Percentiles rank a stretch among this genome's conserved stretches.
Conservation (phyloP, 805 yeast genomes). For the Zygoascus flipseniorum region DNA sequence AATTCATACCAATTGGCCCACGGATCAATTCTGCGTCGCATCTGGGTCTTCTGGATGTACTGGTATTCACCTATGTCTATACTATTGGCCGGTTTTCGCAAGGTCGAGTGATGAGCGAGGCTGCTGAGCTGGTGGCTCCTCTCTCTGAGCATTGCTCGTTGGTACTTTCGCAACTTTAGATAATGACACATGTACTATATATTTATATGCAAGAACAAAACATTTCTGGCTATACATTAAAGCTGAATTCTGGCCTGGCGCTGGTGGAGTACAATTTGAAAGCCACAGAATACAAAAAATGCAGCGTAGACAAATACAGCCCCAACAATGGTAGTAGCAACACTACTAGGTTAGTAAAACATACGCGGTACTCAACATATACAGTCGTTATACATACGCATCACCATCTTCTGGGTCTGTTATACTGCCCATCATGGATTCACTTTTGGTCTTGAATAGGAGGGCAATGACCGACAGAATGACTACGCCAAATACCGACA, state of each 20-base stretch:
- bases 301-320: conserved; percentile 77
- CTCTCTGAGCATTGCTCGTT: background rate
- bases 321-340: conserved; percentile 81
- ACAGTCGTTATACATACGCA: conserved; percentile 38
- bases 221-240: background rate
- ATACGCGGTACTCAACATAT: background rate
- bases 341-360: conserved; percentile 32
- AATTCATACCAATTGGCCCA: background rate
- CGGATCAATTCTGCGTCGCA: background rate
- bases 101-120: background rate
- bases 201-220: background rate
- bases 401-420: conserved; percentile 89
- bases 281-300: conserved; percentile 85
- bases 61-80: conserved; percentile 17
- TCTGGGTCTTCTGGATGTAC: conserved; percentile 15
- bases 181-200: background rate
- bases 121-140: background rate
- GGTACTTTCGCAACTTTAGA: background rate
- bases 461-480: conserved; percentile 79
- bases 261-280: conserved; percentile 59
- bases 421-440: conserved; percentile 86
- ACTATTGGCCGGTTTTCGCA: background rate
- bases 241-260: conserved; percentile 60
- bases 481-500: conserved; percentile 86
- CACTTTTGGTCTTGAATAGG: conserved; percentile 72